phyloP scores from a whole-genome alignment of 1,139 yeast species.

The Yamadazyma siamensis region DNA sequence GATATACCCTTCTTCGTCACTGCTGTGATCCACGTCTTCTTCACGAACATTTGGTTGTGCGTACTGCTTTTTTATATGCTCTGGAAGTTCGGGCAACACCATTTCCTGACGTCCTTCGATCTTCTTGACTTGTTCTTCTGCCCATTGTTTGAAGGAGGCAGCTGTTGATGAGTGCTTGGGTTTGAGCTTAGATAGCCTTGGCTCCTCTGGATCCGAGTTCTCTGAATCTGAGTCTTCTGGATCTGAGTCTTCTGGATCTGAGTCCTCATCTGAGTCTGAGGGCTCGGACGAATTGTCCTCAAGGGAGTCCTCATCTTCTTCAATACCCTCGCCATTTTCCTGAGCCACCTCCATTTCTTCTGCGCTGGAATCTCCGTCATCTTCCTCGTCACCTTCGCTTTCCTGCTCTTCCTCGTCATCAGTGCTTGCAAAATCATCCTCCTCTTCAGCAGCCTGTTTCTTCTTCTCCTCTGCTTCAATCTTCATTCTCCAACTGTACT shows the following conservation, averaged over 20 bases:
- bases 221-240: constrained; percentile 9
- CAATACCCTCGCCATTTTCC: constrained; percentile 22
- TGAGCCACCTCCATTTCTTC: constrained; percentile 29
- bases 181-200: constrained; percentile 26
- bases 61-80: constrained; percentile 43
- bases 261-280: constrained; percentile 9
- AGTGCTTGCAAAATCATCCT: constrained; percentile 33
- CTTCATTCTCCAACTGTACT: constrained; percentile 42
- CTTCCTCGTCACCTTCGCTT: constrained; percentile 20
- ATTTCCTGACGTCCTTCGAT: constrained; percentile 57
- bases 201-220: constrained; percentile 7
- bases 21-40: constrained; percentile 63
- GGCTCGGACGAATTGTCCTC: constrained; percentile 9
- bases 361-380: constrained; percentile 17
- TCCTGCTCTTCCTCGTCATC: constrained; percentile 22
- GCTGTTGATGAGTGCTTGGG: constrained; percentile 45
- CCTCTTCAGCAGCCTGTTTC: constrained; percentile 32
- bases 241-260: constrained; percentile 2
- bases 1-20: constrained; percentile 53
- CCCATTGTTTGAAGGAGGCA: constrained; percentile 56
- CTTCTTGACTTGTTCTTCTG: constrained; percentile 51
- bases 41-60: constrained; percentile 44
- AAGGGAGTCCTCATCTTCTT: constrained; percentile 19
- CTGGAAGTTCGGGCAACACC: constrained; percentile 49
- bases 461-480: constrained; percentile 39